Evolutionary conservation across 2,329 filamentous ascomycete species (phyloP).

Genomic region (Hypomyces rosellus): DNA sequence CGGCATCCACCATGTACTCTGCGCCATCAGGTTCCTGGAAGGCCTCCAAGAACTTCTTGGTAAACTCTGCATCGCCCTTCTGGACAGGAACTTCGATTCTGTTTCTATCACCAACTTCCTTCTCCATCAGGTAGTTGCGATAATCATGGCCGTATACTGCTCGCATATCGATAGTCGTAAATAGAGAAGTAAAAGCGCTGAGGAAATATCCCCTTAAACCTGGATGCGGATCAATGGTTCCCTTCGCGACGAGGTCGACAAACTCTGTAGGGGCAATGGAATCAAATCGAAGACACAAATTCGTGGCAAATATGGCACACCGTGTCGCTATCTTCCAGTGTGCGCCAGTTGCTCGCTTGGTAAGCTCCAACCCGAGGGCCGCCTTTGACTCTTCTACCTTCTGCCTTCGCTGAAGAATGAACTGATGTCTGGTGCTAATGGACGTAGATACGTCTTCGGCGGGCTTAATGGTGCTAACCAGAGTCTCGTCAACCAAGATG

Average conservation of each 20-base stretch:
- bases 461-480: constrained; percentile 67
- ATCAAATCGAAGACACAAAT: constrained; percentile 87
- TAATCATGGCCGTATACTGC: constrained; percentile 83
- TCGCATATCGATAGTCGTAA: constrained; percentile 81
- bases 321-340: constrained; percentile 96
- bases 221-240: constrained; percentile 86
- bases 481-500: constrained; percentile 68
- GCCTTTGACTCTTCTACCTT: constrained; percentile 81
- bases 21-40: constrained; percentile 64
- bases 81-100: constrained; percentile 68
- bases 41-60: constrained; percentile 65
- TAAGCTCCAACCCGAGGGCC: constrained; percentile 72
- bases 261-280: constrained; percentile 75
- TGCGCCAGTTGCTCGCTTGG: constrained; percentile 66
- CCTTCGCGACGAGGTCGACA: constrained; percentile 73
- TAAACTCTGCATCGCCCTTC: constrained; percentile 72
- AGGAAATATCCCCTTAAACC: constrained; percentile 75
- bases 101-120: constrained; percentile 65
- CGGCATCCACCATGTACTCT: constrained; percentile 84
- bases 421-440: constrained; percentile 57
- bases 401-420: constrained; percentile 67
- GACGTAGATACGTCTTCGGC: constrained; percentile 53
- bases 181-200: constrained; percentile 67
- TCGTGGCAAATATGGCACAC: constrained; percentile 84
- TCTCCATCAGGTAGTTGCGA: constrained; percentile 75